These are phyloP conservation scores for Cercis canadensis DNA, from an alignment of 306 rosid genomes.

Conservation along the genomic window DNA sequence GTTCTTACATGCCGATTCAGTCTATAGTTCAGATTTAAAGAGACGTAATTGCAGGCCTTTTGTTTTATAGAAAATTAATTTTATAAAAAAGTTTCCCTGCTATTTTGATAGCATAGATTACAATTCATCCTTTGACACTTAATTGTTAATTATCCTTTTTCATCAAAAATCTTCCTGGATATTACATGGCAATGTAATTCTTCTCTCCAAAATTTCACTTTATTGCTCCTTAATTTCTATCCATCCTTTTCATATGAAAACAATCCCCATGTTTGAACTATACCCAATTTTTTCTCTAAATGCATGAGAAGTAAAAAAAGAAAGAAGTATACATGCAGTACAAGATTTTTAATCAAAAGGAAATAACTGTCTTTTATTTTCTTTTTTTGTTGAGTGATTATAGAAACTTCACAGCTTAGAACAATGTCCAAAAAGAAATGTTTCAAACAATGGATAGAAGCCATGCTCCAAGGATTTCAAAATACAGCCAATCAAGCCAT, in stretches of 20 bases:
- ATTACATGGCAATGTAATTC: no score
- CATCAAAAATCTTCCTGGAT: not conserved
- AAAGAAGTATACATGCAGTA: not conserved
- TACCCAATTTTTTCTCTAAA: no score
- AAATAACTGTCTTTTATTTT: not conserved
- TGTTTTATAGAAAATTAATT: no score
- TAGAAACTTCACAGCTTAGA: not conserved
- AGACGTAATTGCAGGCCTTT: not conserved
- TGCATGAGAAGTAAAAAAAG: no score
- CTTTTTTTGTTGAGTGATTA: not conserved
- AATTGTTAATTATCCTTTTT: not conserved
- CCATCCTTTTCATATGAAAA: no score
- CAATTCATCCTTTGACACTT: not conserved
- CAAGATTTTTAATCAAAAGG: constrained; percentile 21
- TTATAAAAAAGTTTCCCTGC: no score
- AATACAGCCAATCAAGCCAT: constrained; percentile 26
- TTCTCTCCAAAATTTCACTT: not conserved
- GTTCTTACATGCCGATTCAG: no score
- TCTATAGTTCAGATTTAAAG: not conserved
- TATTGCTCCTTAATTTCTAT: not conserved
- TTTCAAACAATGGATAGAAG: constrained; percentile 12
- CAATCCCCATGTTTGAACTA: not conserved
- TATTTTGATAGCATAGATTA: not conserved
- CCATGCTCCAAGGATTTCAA: constrained; percentile 17
- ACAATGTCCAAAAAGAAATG: constrained; percentile 8